Percentiles rank a stretch among this genome's conserved stretches.
These are phyloP conservation scores for Gracilaria gracilis DNA, from an alignment of 23 red algal species.

Conservation along the genomic window DNA sequence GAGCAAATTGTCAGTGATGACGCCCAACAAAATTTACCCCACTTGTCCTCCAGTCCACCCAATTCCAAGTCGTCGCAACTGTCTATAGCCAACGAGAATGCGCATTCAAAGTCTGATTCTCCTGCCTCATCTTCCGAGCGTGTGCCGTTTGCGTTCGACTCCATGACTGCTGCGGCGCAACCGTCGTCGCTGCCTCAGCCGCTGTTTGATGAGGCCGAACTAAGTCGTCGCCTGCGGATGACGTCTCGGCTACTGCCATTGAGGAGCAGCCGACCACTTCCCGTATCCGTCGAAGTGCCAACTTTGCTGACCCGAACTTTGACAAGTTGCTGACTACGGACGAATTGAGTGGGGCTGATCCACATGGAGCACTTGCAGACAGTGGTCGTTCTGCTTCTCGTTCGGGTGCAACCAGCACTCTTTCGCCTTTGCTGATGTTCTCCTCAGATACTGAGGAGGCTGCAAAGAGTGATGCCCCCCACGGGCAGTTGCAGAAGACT, in stretches of 20 bases:
- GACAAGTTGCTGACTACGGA: slow-evolving; percentile 2
- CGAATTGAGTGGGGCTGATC: neutral
- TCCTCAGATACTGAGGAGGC: slow-evolving; percentile 60
- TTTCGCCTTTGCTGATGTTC: slow-evolving; percentile 71
- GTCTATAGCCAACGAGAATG: neutral
- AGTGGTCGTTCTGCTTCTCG: neutral
- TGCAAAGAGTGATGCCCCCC: slow-evolving; percentile 39
- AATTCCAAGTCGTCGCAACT: neutral
- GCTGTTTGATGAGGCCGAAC: neutral
- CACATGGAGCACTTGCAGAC: neutral
- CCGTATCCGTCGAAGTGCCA: slow-evolving; percentile 19
- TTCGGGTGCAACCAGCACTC: slow-evolving; percentile 17
- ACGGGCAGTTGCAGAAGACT: slow-evolving; percentile 45
- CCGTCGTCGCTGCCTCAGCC: slow-evolving; percentile 11
- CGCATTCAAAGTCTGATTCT: neutral
- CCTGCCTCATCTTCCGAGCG: neutral
- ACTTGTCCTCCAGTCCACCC: neutral
- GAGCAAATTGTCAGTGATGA: slow-evolving; percentile 60
- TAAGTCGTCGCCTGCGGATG: neutral
- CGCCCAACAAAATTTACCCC: neutral
- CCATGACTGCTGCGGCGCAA: neutral
- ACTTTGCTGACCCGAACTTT: slow-evolving; percentile 40
- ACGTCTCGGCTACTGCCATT: slow-evolving; percentile 2
- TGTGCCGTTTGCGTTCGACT: neutral
- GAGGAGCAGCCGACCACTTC: slow-evolving; percentile 4